Percentiles rank a stretch among this genome's conserved stretches.
These are phyloP conservation scores for Xylariaceae sp. DNA, from an alignment of 2,329 filamentous ascomycete genomes.

Conservation along the genomic window DNA sequence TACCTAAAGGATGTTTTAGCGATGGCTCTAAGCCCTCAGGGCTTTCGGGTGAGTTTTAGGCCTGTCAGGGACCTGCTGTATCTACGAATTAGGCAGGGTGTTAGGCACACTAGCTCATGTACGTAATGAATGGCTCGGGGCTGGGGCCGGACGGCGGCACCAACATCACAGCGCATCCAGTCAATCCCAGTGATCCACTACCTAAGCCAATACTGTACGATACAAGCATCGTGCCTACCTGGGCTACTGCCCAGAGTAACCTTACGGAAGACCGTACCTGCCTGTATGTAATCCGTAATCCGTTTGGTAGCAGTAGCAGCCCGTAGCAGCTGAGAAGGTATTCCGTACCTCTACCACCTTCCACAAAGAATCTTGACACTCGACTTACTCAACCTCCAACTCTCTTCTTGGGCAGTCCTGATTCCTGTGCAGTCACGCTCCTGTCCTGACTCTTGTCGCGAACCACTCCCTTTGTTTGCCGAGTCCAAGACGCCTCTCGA, in stretches of 20 bases:
- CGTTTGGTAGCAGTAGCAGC: too few species aligned
- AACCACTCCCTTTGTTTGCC: slow-evolving; percentile 2
- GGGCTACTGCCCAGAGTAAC: too few species aligned
- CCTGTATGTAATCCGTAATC: too few species aligned
- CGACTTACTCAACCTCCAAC: slow-evolving; percentile 10
- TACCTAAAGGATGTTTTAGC: too few species aligned
- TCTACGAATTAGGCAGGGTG: not conserved
- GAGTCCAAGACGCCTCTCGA: not conserved
- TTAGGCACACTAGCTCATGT: not conserved
- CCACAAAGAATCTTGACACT: slow-evolving; percentile 13
- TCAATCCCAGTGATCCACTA: too few species aligned
- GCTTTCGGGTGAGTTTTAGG: not conserved
- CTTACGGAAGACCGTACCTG: too few species aligned
- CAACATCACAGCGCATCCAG: slow-evolving; percentile 1
- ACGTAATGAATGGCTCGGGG: not conserved
- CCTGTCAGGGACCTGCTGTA: not conserved
- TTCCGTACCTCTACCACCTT: not conserved
- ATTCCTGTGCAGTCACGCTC: slow-evolving; percentile 1
- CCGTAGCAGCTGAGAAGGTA: not conserved
- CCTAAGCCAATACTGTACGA: not conserved
- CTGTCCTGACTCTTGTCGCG: slow-evolving; percentile 11
- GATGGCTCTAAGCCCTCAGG: too few species aligned
- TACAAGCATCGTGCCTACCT: not conserved
- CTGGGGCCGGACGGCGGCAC: not conserved
- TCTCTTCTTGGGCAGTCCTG: slow-evolving; percentile 5